A percentile compares a stretch with the other conserved stretches of the same genome.
Evolutionary conservation across 2,329 filamentous ascomycete species (phyloP).

Genomic region (Stemphylium vesicarium): DNA sequence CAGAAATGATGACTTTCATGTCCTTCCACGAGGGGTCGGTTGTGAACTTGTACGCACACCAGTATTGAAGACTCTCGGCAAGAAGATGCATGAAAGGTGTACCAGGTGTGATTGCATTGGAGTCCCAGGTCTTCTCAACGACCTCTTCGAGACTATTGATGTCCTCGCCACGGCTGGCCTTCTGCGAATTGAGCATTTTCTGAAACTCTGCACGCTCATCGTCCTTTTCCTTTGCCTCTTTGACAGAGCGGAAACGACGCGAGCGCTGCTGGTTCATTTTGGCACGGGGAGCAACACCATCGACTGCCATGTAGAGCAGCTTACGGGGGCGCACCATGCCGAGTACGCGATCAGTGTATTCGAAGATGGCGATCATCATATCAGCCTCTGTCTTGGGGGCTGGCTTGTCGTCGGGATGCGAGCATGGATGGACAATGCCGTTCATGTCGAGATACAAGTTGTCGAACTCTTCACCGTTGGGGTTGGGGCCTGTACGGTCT

Average conservation of each 20-base stretch:
- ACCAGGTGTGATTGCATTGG: conserved; percentile 86
- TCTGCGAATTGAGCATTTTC: conserved; percentile 82
- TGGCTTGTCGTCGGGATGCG: conserved; percentile 91
- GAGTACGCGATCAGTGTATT: conserved; percentile 97
- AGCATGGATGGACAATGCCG: conserved; percentile 98
- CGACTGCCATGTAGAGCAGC: conserved; percentile 95
- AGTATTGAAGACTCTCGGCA: conserved; percentile 87
- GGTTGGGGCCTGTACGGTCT: conserved; percentile 83
- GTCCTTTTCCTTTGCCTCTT: conserved; percentile 93
- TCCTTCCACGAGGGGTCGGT: conserved; percentile 91
- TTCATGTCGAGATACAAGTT: conserved; percentile 99
- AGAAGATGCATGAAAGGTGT: conserved; percentile 99
- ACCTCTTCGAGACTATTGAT: conserved; percentile 67
- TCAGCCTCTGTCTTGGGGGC: conserved; percentile 94
- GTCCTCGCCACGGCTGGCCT: conserved; percentile 57
- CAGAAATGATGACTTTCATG: conserved; percentile 97
- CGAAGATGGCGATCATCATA: conserved; percentile 99
- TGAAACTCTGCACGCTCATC: conserved; percentile 87
- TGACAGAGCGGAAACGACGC: conserved; percentile 89
- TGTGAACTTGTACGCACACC: conserved; percentile 97
- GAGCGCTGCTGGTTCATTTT: conserved; percentile 99
- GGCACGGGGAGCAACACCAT: conserved; percentile 94
- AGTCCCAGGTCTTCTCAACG: conserved; percentile 91
- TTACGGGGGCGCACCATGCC: conserved; percentile 98
- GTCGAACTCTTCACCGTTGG: conserved; percentile 97